Evolutionary conservation across 495 filamentous ascomycete species (phyloP), one percentile per base, ranked within the genome.

Genomic region (Tuber calosporum): DNA sequence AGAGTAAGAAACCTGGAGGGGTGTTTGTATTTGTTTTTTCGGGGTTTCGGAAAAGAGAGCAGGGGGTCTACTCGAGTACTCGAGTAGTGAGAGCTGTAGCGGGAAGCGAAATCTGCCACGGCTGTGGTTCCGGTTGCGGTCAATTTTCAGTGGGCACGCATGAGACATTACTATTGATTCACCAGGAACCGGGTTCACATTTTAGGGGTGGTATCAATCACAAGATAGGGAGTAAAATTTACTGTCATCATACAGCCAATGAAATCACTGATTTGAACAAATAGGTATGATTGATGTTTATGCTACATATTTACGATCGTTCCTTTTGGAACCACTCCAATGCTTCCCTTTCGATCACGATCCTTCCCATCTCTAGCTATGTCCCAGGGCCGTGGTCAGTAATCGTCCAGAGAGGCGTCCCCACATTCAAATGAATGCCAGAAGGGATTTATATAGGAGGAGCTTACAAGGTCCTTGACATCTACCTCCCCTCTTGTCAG

Each of bases 301-400:
- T 62, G 53, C 53, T 62, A 62, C 53, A 62, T 30, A 26, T 62
- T 34, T 62, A 62, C 53, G 53, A 62, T 13, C 53, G 53, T 68
- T 85, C 83, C 78, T 84, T 83, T 82, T 97, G 85, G 78, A 98
- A 89, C 82, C 86, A 84, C 82, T 90, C 87, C 83, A 99, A 84
- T 66, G 93, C 94, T 73, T 83, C 83, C 83, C 89, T 89, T 87
- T 99, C 95, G 78, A 99, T 90, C 69, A 97, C 88, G 77, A 97
- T 84, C 73, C 92, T 87, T 62, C 91, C 91, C 58, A 91, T 88
- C 85, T 95, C 91, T 80, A 99, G 81, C 79, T 81, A 40, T 38
- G 30, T 45, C 38, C 26, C 43, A 1, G 15, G 41, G 53, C 26
- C 15, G 26, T 15, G 40, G 68, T 76, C 68, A 79, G 78, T 43